Base-by-base conservation (phyloP, 441 rosid genomes). In the Pelargonium citronellum region DNA sequence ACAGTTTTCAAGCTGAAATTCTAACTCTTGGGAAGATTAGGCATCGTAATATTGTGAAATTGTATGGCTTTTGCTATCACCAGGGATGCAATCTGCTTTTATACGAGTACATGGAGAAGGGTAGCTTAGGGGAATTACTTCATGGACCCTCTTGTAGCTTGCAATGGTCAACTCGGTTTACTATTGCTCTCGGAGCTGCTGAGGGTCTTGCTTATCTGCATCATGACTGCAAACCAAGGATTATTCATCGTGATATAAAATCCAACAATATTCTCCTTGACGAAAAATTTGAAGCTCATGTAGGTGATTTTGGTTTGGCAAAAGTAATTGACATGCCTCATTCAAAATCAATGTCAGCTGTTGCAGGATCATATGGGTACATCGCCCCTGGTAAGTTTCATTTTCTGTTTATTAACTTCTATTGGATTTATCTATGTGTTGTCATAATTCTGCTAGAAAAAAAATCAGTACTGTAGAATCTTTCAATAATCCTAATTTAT, bases 281-380 rank as follows among this genome's bases (percentile, higher is more conserved):
- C 57, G 89, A 89, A 41, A 90, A 86, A 51, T 91, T 87, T 60
- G 96, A 91, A 82, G 96, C 99, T 61, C 99, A 90, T 77, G 99
- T 95, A 17, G 99, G 99, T 41, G 99, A 95, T 79, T 95, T 95
- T 77, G 99, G 99, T 41, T 83, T 95, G 80, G 99, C 99, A 11
- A 95, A 95, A 81, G 89, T 95, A 24, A 84, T 95, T 0, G 99
- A 91, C 85, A 84, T 95, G 99, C 97, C 99, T 60, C 95, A 89
- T 10, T 90, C 99, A 4, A 95, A 95, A 82, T 90, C 99, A 10
- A 82, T 94, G 86, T 91, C 99, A 12, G 97, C 97, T 0, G 88
- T 94, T 0, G 99, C 97, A 64, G 99, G 99, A 78, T 94, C 99
- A 10, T 94, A 94, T 72, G 99, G 99, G 1, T 94, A 94, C 80